Base-by-base conservation (phyloP, 495 filamentous ascomycete genomes). In the Letharia lupina region DNA sequence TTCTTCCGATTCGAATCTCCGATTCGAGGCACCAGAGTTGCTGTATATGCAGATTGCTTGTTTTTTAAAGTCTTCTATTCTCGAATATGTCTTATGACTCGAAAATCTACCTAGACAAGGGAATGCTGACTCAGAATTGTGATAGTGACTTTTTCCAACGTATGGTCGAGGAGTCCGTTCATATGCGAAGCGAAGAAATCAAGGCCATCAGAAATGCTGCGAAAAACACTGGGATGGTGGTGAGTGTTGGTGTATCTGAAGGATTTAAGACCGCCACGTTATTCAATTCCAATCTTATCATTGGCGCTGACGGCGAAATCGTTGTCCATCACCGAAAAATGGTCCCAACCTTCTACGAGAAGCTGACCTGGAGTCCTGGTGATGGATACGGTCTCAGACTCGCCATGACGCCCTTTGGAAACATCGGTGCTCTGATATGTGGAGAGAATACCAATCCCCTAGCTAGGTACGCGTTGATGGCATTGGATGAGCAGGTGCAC, bases 401-500 rank as follows among this genome's bases (percentile, higher is more conserved):
- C 33, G 56, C 56, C 8, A 8, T 9, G 13, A 59, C 56, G 4
- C 31, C n/a, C 2, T 39, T 59, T 39, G 56, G 56, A 20, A 18
- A 40, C 18, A 59, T 59, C 12, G 56, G 33, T 6, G 33, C 56
- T 20, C 56, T 59, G 7, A 37, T 59, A 8, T 39, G 33, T 39
- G 56, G 33, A 7, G 56, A 39, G 33, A 59, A 59, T 39, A 59
- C 33, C 4, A 59, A 59, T 59, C 56, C 56, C 39, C 13, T 59
- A 59, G 56, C 56, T 33, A 59, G 56, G 28, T 59, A 59, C 56
- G 56, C 33, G n/a, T 39, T 59, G 33, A 59, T 20, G 13, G 56
- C 56, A 18, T 20, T 59, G 15, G 56, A 13, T 37, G 56, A 59
- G 28, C 56, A 59, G 1, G 56, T 59, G 56, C 56, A 59, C 10